Percentiles rank a stretch among this genome's conserved stretches.
These are phyloP conservation scores for Kwoniella bestiolae DNA, from an alignment of 768 basidiomycete species.

Conservation along the genomic window DNA sequence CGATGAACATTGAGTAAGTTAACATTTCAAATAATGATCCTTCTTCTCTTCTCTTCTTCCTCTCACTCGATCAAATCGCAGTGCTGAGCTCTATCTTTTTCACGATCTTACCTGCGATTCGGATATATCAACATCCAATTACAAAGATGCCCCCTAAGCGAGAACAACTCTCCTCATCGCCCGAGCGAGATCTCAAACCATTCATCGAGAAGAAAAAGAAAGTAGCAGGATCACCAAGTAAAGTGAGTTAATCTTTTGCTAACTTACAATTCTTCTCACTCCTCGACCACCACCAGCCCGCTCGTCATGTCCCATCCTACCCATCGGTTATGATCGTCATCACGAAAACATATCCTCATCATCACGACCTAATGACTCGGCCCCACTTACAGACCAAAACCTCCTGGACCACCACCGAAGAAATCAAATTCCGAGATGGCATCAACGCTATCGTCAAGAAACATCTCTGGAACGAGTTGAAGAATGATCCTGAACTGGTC, in stretches of 20 bases:
- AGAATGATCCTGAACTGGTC: slow-evolving; percentile 13
- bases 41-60: too few species aligned
- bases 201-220: slow-evolving; percentile 1
- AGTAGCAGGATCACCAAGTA: not conserved
- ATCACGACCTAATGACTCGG: not conserved
- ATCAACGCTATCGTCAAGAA: slow-evolving; percentile 25
- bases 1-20: too few species aligned
- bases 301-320: too few species aligned
- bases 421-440: slow-evolving; percentile 14
- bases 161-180: not conserved
- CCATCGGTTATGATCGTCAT: too few species aligned
- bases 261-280: too few species aligned
- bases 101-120: too few species aligned
- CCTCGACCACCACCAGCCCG: too few species aligned
- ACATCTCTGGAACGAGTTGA: slow-evolving; percentile 29
- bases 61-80: too few species aligned
- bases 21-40: too few species aligned
- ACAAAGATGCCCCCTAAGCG: slow-evolving; percentile 2
- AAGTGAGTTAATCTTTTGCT: not conserved
- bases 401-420: slow-evolving; percentile 15
- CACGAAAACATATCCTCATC: too few species aligned
- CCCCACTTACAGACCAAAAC: slow-evolving; percentile 15
- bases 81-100: too few species aligned
- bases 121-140: too few species aligned
- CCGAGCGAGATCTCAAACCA: not conserved